These are phyloP conservation scores for Paracorniculantispora psalliotae DNA, from an alignment of 2,329 filamentous ascomycete genomes.

Conservation along the genomic window DNA sequence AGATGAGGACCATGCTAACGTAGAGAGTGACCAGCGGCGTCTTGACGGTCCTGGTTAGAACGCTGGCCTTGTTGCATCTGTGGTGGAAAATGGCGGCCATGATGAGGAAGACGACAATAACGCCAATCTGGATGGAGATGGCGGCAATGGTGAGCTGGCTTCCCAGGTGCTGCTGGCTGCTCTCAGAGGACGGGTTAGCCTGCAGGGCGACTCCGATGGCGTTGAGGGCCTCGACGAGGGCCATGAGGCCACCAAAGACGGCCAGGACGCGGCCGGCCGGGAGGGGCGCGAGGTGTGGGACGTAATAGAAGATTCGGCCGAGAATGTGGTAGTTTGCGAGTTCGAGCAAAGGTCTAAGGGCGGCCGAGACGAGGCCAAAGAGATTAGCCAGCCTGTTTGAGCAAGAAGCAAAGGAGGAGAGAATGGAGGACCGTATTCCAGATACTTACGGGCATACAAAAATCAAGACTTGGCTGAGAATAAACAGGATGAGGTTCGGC, in stretches of 20 bases:
- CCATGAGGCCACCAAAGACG: conserved; percentile 42
- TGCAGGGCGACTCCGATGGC: conserved; percentile 36
- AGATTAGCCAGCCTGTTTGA: no score
- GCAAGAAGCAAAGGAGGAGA: neutral
- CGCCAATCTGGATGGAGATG: conserved; percentile 41
- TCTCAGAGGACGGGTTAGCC: conserved; percentile 31
- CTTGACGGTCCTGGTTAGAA: conserved; percentile 10
- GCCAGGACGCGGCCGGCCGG: conserved; percentile 39
- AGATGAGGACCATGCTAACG: conserved; percentile 42
- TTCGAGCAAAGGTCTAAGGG: conserved; percentile 53
- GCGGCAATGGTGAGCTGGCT: conserved; percentile 36
- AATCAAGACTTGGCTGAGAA: conserved; percentile 37
- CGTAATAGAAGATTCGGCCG: conserved; percentile 53
- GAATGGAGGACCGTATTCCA: neutral
- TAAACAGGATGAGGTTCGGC: conserved; percentile 34
- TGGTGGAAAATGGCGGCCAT: conserved; percentile 43
- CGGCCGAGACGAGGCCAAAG: no score
- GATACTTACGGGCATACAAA: conserved; percentile 33
- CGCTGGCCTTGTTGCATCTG: conserved; percentile 22
- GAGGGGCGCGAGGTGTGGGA: conserved; percentile 53
- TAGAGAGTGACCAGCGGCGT: conserved; percentile 46
- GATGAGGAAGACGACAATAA: conserved; percentile 40
- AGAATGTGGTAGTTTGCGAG: conserved; percentile 61
- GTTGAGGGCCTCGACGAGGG: conserved; percentile 43
- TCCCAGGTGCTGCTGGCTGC: conserved; percentile 29